phyloP scores from a whole-genome alignment of 495 filamentous ascomycete species.

The Aspergillus saccharolyticus region DNA sequence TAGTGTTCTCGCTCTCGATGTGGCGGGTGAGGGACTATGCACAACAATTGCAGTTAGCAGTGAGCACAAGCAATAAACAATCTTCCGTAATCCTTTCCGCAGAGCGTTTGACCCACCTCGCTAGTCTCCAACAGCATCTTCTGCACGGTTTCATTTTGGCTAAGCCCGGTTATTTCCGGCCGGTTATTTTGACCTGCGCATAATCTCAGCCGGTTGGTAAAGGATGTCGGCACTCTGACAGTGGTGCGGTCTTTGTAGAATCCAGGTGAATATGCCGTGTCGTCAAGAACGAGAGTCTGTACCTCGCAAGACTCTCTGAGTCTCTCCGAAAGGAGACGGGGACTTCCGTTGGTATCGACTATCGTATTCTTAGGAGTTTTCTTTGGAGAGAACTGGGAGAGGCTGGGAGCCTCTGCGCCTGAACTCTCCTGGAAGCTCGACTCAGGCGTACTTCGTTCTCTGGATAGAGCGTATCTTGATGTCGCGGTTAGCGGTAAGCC shows the following conservation, averaged over 20 bases:
- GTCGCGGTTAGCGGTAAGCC: not conserved
- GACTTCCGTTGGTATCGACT: constrained; percentile 16
- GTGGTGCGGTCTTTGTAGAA: not conserved
- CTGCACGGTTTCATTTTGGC: not conserved
- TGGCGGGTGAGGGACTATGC: constrained; percentile 26
- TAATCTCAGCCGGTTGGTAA: not conserved
- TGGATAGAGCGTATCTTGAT: not conserved
- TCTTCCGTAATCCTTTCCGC: not conserved
- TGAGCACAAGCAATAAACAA: not conserved
- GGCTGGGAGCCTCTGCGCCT: too few species aligned
- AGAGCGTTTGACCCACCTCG: constrained; percentile 18
- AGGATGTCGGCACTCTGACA: not conserved
- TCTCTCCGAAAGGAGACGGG: constrained; percentile 1
- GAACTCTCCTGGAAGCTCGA: not conserved
- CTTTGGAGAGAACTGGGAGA: not conserved
- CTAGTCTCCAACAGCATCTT: constrained; percentile 21
- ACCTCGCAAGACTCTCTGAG: too few species aligned
- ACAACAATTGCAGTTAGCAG: not conserved
- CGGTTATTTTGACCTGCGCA: not conserved
- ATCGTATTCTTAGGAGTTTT: not conserved
- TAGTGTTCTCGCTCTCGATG: constrained; percentile 29
- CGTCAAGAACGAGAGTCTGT: not conserved
- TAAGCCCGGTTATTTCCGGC: not conserved
- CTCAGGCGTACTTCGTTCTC: not conserved
- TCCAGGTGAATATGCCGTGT: not conserved